Evolutionary conservation across 108 stramenopile genomes (phyloP).

Genomic region (Fistulifera solaris): DNA sequence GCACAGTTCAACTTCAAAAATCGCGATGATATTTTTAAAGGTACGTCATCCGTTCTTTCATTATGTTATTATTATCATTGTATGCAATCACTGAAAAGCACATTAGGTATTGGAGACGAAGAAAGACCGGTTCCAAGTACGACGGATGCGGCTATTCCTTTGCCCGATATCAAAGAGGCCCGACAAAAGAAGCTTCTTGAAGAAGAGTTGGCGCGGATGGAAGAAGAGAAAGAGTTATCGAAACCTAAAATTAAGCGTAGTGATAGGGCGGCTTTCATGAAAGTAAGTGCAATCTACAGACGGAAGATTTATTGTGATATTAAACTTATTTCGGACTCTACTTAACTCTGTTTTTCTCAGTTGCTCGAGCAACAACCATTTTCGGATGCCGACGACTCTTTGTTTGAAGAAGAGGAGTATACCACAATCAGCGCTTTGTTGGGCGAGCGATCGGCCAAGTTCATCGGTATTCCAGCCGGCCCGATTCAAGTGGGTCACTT

Average conservation of each 20-base stretch:
- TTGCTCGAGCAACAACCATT: slow-evolving; percentile 67
- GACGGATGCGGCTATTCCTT: slow-evolving; percentile 7
- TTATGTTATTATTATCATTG: too few species aligned
- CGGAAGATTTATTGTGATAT: not conserved
- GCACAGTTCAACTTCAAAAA: too few species aligned
- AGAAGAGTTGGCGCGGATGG: slow-evolving; percentile 18
- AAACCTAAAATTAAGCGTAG: slow-evolving; percentile 56
- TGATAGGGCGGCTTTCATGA: slow-evolving; percentile 44
- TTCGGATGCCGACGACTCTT: slow-evolving; percentile 72
- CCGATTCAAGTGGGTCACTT: slow-evolving; percentile 82
- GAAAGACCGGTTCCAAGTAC: too few species aligned
- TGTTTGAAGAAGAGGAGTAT: slow-evolving; percentile 77
- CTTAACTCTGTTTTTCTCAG: slow-evolving; percentile 4
- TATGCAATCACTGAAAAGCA: too few species aligned
- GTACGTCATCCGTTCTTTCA: too few species aligned
- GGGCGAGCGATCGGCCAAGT: slow-evolving; percentile 57
- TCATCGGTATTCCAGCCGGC: slow-evolving; percentile 74
- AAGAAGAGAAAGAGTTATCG: slow-evolving; percentile 16
- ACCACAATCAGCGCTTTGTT: slow-evolving; percentile 68
- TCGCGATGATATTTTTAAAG: too few species aligned
- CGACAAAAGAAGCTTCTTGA: slow-evolving; percentile 33
- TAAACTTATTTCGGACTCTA: not conserved
- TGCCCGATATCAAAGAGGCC: slow-evolving; percentile 33
- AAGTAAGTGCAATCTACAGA: slow-evolving; percentile 16
- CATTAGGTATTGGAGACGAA: too few species aligned